phyloP scores from a whole-genome alignment of 768 basidiomycete genomes.

The Boletus pseudopeckii region DNA sequence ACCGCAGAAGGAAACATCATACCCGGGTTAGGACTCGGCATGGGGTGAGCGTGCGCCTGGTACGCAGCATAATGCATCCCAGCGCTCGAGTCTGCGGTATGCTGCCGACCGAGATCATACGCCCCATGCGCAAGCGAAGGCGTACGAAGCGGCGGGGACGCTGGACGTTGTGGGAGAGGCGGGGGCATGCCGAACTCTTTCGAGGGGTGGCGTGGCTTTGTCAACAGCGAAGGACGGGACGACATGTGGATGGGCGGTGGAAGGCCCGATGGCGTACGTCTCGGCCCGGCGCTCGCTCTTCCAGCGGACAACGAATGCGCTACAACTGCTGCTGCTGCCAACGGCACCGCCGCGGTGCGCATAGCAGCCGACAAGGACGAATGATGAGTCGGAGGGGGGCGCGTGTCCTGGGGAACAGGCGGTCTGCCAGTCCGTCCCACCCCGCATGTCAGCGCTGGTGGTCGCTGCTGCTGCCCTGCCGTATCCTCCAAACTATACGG shows the following conservation, averaged over 20 bases:
- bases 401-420: background rate
- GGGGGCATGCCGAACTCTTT: background rate
- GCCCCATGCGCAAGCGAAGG: background rate
- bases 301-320: background rate
- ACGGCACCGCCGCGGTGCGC: background rate
- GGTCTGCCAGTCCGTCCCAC: background rate
- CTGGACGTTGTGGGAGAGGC: background rate
- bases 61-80: no score
- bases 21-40: background rate
- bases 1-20: background rate
- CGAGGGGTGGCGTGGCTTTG: background rate
- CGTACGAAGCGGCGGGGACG: background rate
- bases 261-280: background rate
- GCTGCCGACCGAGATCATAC: background rate
- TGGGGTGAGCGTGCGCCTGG: background rate
- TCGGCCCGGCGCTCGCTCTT: background rate
- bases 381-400: constrained; percentile 10
- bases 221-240: constrained; percentile 9
- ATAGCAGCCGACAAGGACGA: constrained; percentile 1
- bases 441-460: no score
- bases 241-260: constrained; percentile 14
- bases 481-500: constrained; percentile 59
- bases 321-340: background rate
- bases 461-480: background rate
- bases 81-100: background rate